Evolutionary conservation across 495 filamentous ascomycete species (phyloP).

Genomic region (Annulohypoxylon moriforme): DNA sequence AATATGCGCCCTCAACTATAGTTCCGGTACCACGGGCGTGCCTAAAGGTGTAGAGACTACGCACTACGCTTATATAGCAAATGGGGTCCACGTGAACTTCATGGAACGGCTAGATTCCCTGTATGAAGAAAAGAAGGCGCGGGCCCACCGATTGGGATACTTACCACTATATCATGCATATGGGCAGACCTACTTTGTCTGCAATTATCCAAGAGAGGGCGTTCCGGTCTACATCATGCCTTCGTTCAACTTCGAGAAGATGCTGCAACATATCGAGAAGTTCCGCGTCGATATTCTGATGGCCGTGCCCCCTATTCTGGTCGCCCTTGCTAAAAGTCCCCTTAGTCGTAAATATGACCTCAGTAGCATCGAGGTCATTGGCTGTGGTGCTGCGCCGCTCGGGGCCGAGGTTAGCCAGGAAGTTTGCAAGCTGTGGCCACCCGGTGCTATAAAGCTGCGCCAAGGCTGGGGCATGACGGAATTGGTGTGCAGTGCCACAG

Average conservation of each 20-base stretch:
- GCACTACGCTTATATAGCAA: slow-evolving; percentile 77
- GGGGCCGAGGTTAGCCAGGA: slow-evolving; percentile 70
- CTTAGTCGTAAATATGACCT: slow-evolving; percentile 75
- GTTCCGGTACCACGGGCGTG: slow-evolving; percentile 81
- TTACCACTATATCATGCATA: slow-evolving; percentile 82
- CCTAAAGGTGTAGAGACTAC: slow-evolving; percentile 87
- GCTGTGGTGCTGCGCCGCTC: slow-evolving; percentile 73
- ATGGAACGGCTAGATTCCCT: slow-evolving; percentile 60
- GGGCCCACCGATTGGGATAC: slow-evolving; percentile 59
- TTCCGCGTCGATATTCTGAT: slow-evolving; percentile 72
- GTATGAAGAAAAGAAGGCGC: slow-evolving; percentile 47
- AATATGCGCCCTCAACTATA: slow-evolving; percentile 73
- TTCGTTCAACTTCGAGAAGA: slow-evolving; percentile 76
- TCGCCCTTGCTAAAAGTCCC: slow-evolving; percentile 78
- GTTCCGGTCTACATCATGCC: slow-evolving; percentile 76
- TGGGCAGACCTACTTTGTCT: slow-evolving; percentile 61
- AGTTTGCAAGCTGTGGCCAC: slow-evolving; percentile 67
- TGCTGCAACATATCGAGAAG: slow-evolving; percentile 74
- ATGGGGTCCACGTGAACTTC: slow-evolving; percentile 66
- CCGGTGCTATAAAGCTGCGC: slow-evolving; percentile 65
- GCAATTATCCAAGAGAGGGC: slow-evolving; percentile 49
- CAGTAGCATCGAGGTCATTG: slow-evolving; percentile 67
- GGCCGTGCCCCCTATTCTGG: slow-evolving; percentile 75
- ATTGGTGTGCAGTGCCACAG: slow-evolving; percentile 72
- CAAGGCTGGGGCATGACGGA: slow-evolving; percentile 93